Evolutionary conservation across 31 red algal genomes (phyloP).

Genomic region (Endocladia muricata): DNA sequence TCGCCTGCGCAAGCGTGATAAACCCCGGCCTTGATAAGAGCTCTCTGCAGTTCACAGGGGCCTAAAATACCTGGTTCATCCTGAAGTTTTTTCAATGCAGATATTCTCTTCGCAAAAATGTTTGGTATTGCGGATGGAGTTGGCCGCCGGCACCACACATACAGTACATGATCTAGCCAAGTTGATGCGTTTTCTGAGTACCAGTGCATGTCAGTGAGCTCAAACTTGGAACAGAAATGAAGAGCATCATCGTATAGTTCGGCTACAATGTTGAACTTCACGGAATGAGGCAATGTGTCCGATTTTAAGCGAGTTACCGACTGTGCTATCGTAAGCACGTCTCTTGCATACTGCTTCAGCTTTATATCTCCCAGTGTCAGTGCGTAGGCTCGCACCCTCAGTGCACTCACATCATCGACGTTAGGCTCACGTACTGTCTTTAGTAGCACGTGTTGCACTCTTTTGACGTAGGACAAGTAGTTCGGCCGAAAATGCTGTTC

Average conservation of each 20-base stretch:
- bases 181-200: constrained; percentile 48
- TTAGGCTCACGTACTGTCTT: background rate
- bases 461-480: constrained; percentile 2
- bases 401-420: constrained; percentile 8
- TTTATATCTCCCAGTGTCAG: constrained; percentile 28
- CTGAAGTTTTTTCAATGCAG: background rate
- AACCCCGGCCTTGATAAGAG: constrained; percentile 7
- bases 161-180: constrained; percentile 43
- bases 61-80: constrained; percentile 7
- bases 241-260: constrained; percentile 27
- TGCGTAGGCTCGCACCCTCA: constrained; percentile 13
- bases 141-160: constrained; percentile 33
- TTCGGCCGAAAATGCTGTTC: background rate
- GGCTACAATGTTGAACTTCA: constrained; percentile 1
- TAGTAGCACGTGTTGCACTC: constrained; percentile 10
- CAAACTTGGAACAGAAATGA: constrained; percentile 13
- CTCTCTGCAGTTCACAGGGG: constrained; percentile 15
- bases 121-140: constrained; percentile 5
- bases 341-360: constrained; percentile 23
- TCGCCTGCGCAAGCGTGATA: background rate
- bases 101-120: constrained; percentile 24
- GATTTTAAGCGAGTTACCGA: constrained; percentile 10
- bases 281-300: background rate
- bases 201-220: constrained; percentile 24
- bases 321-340: constrained; percentile 31